These are phyloP conservation scores for Tricholomella constricta DNA, from an alignment of 768 basidiomycete genomes.

Conservation along the genomic window DNA sequence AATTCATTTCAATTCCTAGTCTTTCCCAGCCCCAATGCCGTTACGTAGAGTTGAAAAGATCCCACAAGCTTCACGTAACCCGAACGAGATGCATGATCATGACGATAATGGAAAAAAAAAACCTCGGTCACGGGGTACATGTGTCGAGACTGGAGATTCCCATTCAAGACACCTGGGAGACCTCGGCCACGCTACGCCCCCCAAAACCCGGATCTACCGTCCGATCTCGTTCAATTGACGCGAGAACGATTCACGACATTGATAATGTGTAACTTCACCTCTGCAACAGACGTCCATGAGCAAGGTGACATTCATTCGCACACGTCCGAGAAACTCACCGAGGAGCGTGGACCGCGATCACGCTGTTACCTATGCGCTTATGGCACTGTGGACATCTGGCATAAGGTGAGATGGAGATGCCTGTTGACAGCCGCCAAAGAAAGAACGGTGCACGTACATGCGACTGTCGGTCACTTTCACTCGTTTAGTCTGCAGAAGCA, in stretches of 20 bases:
- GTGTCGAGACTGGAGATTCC: neutral
- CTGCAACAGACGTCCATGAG: constrained; percentile 38
- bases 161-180: neutral
- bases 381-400: constrained; percentile 92
- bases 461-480: constrained; percentile 92
- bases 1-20: neutral
- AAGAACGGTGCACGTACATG: constrained; percentile 62
- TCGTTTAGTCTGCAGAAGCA: constrained; percentile 75
- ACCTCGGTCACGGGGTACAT: neutral
- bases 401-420: constrained; percentile 6
- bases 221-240: constrained; percentile 47
- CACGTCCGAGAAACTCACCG: constrained; percentile 47
- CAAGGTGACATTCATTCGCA: neutral
- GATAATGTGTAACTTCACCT: constrained; percentile 96
- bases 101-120: too few relatives aligned
- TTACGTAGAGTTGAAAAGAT: too few relatives aligned
- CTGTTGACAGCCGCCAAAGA: constrained; percentile 1
- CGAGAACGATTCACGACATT: constrained; percentile 87
- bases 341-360: constrained; percentile 92
- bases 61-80: too few relatives aligned
- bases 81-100: too few relatives aligned
- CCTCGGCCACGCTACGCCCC: neutral
- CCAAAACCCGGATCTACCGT: constrained; percentile 11
- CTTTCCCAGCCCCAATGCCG: too few relatives aligned
- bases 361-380: constrained; percentile 89